These are phyloP conservation scores for Microbotryum violaceum DNA, from an alignment of 1,284 basidiomycete species.

Conservation along the genomic window DNA sequence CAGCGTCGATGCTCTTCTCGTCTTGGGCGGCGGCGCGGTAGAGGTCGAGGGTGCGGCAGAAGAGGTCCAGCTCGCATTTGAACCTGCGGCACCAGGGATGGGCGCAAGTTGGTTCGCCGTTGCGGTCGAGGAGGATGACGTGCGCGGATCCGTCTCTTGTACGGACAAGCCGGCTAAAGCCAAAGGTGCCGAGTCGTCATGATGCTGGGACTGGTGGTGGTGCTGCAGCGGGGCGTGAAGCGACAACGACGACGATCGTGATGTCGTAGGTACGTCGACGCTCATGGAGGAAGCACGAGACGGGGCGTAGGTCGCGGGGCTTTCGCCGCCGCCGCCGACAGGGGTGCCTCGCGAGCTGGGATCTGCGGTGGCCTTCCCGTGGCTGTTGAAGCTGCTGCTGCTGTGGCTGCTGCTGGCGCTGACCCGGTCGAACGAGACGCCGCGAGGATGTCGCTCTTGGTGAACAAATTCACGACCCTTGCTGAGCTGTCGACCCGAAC, in stretches of 20 bases:
- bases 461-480: slow-evolving; percentile 11
- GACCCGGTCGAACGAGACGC: not conserved
- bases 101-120: not conserved
- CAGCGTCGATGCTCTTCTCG: slow-evolving; percentile 3
- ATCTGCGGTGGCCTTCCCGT: not conserved
- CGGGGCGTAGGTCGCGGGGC: too few relatives aligned
- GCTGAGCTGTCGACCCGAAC: slow-evolving; percentile 9
- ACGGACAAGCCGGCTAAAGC: not conserved
- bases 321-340: too few relatives aligned
- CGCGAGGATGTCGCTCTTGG: not conserved
- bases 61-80: not conserved
- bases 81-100: not conserved
- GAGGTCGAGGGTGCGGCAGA: slow-evolving; percentile 6
- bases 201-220: too few relatives aligned
- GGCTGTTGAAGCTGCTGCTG: not conserved
- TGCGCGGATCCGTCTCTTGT: not conserved
- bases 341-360: too few relatives aligned
- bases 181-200: too few relatives aligned
- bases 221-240: too few relatives aligned
- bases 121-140: not conserved
- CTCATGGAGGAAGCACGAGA: too few relatives aligned
- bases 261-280: too few relatives aligned
- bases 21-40: not conserved
- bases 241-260: too few relatives aligned
- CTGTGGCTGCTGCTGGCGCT: not conserved